Percentiles rank a stretch among this genome's conserved stretches.
phyloP scores from a whole-genome alignment of 75 land plant species.

The Selaginella moellendorffii region DNA sequence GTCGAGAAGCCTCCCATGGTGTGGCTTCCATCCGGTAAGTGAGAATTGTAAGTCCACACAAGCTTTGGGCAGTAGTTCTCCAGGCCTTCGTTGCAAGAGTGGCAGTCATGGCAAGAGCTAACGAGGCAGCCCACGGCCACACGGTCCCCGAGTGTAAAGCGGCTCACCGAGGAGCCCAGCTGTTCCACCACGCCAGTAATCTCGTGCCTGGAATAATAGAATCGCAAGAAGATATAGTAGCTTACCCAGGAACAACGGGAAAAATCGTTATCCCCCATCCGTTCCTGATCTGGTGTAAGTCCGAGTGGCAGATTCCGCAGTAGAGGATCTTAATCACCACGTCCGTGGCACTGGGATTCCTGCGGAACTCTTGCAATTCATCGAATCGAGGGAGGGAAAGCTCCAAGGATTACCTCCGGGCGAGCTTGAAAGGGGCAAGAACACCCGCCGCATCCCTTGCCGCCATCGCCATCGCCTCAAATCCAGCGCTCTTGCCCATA shows the following conservation, averaged over 20 bases:
- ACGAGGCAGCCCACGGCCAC: constrained; percentile 61
- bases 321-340: constrained; percentile 36
- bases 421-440: constrained; percentile 19
- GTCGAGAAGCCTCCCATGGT: constrained; percentile 64
- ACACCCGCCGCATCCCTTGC: constrained; percentile 17
- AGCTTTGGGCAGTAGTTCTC: constrained; percentile 49
- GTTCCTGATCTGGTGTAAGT: constrained; percentile 41
- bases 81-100: constrained; percentile 27
- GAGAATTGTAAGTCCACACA: constrained; percentile 32
- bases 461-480: constrained; percentile 19
- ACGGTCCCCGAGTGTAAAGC: constrained; percentile 41
- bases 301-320: constrained; percentile 71
- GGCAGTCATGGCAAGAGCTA: constrained; percentile 39
- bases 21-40: constrained; percentile 38
- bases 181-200: constrained; percentile 40
- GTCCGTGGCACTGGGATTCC: constrained; percentile 37
- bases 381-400: too few species aligned
- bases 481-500: too few species aligned
- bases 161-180: constrained; percentile 42
- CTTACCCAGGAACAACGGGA: constrained; percentile 65
- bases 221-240: neutral
- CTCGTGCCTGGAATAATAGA: constrained; percentile 42
- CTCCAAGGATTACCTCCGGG: constrained; percentile 10
- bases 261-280: constrained; percentile 35
- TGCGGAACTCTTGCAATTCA: too few species aligned